phyloP scores from a whole-genome alignment of 768 basidiomycete species.

The Rhizopogon vulgaris region DNA sequence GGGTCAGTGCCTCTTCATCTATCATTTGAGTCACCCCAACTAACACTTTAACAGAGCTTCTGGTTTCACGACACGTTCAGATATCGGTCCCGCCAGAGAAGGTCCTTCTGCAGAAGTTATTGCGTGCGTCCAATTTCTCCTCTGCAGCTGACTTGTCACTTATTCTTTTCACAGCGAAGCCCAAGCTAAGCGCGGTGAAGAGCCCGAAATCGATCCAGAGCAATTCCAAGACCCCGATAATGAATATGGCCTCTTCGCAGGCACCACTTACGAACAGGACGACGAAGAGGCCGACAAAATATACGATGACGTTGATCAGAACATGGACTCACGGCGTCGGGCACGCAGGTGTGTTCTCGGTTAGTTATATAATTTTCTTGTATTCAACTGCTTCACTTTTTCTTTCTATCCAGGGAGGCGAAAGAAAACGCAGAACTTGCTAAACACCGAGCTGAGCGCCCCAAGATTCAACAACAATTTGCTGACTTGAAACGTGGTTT shows the following conservation, averaged over 20 bases:
- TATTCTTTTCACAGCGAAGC: conserved; percentile 59
- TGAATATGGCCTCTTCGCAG: conserved; percentile 92
- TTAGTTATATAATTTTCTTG: conserved; percentile 30
- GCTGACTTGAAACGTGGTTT: conserved; percentile 91
- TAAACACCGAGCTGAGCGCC: conserved; percentile 78
- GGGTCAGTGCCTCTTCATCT: conserved; percentile 48
- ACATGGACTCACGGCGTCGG: conserved; percentile 83
- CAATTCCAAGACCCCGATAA: conserved; percentile 97
- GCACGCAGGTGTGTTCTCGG: conserved; percentile 63
- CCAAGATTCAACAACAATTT: conserved; percentile 95
- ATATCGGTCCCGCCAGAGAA: conserved; percentile 97
- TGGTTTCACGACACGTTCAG: conserved; percentile 95
- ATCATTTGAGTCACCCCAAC: not conserved
- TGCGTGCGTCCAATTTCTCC: conserved; percentile 49
- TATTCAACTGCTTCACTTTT: conserved; percentile 22
- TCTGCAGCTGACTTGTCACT: not conserved
- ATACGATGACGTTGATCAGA: conserved; percentile 85
- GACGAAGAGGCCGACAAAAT: conserved; percentile 97
- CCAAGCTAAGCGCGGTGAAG: conserved; percentile 81
- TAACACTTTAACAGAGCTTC: conserved; percentile 58
- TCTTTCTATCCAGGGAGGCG: conserved; percentile 49
- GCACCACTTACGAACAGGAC: conserved; percentile 93
- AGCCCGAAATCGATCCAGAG: conserved; percentile 81
- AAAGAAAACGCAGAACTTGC: conserved; percentile 68
- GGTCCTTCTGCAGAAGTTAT: conserved; percentile 89